These are phyloP conservation scores for Globisporangium mamillatum DNA, from an alignment of 352 stramenopile genomes.

Conservation along the genomic window DNA sequence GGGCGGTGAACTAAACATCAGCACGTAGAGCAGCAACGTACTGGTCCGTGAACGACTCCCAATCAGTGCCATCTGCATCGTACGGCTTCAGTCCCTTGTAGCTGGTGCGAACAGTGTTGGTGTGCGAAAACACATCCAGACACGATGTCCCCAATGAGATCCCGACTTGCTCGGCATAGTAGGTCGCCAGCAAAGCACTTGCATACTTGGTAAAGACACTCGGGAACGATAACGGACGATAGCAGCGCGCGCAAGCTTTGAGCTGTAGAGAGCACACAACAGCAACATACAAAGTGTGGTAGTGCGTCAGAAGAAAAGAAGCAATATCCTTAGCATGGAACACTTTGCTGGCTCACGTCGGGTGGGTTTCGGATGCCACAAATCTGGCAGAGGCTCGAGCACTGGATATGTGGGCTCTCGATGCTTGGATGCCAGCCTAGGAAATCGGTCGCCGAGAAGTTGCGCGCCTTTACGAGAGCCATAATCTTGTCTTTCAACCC, in stretches of 20 bases:
- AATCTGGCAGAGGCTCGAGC: conserved; percentile 66
- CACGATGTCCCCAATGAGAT: conserved; percentile 64
- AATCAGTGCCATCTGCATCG: conserved; percentile 57
- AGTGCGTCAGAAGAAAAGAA: neutral
- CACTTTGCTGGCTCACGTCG: conserved; percentile 27
- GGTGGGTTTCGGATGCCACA: conserved; percentile 75
- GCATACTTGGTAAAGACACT: conserved; percentile 78
- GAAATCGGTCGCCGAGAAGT: conserved; percentile 70
- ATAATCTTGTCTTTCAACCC: conserved; percentile 48
- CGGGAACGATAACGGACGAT: conserved; percentile 62
- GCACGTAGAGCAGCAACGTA: conserved; percentile 16
- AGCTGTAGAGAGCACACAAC: neutral
- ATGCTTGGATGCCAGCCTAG: conserved; percentile 80
- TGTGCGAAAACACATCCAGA: conserved; percentile 75
- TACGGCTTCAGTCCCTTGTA: conserved; percentile 76
- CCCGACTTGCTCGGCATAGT: conserved; percentile 80
- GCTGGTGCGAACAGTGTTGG: conserved; percentile 49
- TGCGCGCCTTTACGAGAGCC: conserved; percentile 52
- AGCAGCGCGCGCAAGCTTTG: conserved; percentile 45
- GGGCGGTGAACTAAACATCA: neutral
- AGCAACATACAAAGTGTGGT: neutral
- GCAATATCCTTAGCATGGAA: neutral
- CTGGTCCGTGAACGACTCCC: conserved; percentile 71
- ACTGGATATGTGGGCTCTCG: conserved; percentile 66
- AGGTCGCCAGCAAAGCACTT: conserved; percentile 63